These are phyloP conservation scores for Zygosaccharomyces bailii DNA, from an alignment of 805 yeast species.

Conservation along the genomic window DNA sequence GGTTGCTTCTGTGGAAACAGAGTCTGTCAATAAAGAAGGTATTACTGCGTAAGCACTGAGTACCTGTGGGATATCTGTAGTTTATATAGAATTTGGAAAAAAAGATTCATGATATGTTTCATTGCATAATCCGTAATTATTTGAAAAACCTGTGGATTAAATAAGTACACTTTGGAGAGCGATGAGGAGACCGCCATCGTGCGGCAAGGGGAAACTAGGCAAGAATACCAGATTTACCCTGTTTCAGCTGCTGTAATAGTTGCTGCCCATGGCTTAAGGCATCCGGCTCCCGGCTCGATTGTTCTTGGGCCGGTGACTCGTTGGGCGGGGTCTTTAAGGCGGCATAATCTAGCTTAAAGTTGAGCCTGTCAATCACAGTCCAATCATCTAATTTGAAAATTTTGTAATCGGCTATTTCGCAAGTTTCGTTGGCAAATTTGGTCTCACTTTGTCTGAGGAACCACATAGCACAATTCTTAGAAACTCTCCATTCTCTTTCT, in stretches of 20 bases:
- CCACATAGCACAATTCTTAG: slow-evolving; percentile 36
- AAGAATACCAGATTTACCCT: slow-evolving; percentile 20
- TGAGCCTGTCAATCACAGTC: slow-evolving; percentile 42
- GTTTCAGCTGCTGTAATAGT: slow-evolving; percentile 30
- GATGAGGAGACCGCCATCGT: background rate
- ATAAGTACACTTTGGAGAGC: background rate
- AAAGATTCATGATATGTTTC: slow-evolving; percentile 4
- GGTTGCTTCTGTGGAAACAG: background rate
- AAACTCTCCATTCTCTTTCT: slow-evolving; percentile 41
- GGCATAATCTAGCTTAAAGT: slow-evolving; percentile 40
- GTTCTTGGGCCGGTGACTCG: slow-evolving; percentile 3
- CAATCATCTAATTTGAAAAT: slow-evolving; percentile 44
- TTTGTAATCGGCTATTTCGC: slow-evolving; percentile 43
- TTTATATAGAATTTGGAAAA: background rate
- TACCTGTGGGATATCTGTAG: background rate
- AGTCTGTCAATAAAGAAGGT: slow-evolving; percentile 4
- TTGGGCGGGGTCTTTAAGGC: slow-evolving; percentile 19
- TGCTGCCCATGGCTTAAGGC: slow-evolving; percentile 29
- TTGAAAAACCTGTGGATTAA: background rate
- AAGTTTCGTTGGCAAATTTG: slow-evolving; percentile 39
- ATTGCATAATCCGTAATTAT: slow-evolving; percentile 8
- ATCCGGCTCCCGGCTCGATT: slow-evolving; percentile 7
- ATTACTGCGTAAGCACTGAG: slow-evolving; percentile 1
- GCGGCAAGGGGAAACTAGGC: slow-evolving; percentile 6
- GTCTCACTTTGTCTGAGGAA: slow-evolving; percentile 40